phyloP scores from a whole-genome alignment of 768 basidiomycete genomes.

The Rickenella mellea region DNA sequence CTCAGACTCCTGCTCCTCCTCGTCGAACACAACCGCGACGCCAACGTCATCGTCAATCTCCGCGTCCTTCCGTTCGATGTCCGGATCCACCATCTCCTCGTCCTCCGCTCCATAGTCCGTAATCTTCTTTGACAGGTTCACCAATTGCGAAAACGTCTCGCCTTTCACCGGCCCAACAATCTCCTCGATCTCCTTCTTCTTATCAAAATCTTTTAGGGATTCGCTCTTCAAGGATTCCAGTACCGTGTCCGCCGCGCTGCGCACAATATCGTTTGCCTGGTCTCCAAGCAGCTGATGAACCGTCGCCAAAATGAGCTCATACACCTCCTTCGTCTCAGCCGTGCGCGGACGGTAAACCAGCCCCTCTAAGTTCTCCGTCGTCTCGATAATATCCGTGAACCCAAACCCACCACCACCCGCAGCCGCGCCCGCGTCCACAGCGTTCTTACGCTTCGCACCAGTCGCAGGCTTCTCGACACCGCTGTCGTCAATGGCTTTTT shows the following conservation, averaged over 20 bases:
- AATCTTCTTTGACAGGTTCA: slow-evolving; percentile 85
- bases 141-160: slow-evolving; percentile 75
- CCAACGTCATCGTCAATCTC: slow-evolving; percentile 94
- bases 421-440: no score
- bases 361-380: slow-evolving; percentile 89
- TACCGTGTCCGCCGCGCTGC: slow-evolving; percentile 89
- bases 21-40: slow-evolving; percentile 97
- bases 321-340: slow-evolving; percentile 88
- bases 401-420: slow-evolving; percentile 58
- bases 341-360: slow-evolving; percentile 89
- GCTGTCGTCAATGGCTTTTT: slow-evolving; percentile 60
- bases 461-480: slow-evolving; percentile 44
- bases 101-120: slow-evolving; percentile 93
- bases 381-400: slow-evolving; percentile 87
- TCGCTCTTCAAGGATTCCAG: slow-evolving; percentile 86
- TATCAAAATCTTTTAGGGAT: slow-evolving; percentile 89
- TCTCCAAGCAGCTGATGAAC: slow-evolving; percentile 84
- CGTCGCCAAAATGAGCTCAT: slow-evolving; percentile 79
- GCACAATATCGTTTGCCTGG: slow-evolving; percentile 91
- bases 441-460: slow-evolving; percentile 50
- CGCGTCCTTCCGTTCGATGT: slow-evolving; percentile 71
- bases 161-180: slow-evolving; percentile 53
- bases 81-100: slow-evolving; percentile 67
- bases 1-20: slow-evolving; percentile 88
- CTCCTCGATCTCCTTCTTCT: slow-evolving; percentile 88